Evolutionary conservation across 192 early-diverging fungal genomes (phyloP), one percentile per base, ranked within the genome.

Genomic region (Obelidium mucronatum): DNA sequence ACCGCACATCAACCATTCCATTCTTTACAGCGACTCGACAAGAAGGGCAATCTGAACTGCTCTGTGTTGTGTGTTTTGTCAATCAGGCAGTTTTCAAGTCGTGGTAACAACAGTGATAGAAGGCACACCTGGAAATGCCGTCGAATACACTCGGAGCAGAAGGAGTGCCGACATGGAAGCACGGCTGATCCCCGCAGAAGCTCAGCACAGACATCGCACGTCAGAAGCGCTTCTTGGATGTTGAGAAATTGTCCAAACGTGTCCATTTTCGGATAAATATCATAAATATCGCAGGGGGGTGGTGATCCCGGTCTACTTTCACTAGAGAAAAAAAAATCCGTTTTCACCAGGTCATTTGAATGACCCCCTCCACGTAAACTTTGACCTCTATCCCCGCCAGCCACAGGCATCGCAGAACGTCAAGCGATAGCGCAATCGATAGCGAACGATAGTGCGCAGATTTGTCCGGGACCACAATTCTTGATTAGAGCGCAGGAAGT

Each of bases 81-180:
- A 19, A 48, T 48, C 44, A 19, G 44, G 8, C 44, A 48, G 44
- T 48, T 19, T 6, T 48, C 19, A 15, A 19, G 19, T 6, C 44
- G 44, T 48, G 8, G 8, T 6, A 48, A 19, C 44, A 26, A 66
- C 15, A 66, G 11, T 8, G 39, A 24, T 17, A 15, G 35, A 37
- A 28, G 19, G n/a, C 6, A 39, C 52, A 39, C 61, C 59, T 51
- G 61, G 8, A 76, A 54, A 42, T 76, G 74, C 28, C 74, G 13
- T 4, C 74, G 37, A 17, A 76, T 40, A 36, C 74, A 76, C 44
- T 34, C 44, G 17, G 64, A 67, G 24, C 74, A 76, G 54, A 76
- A 76, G 17, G 19, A 1, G 63, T 76, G 74, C 0, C 54, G 24
- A 36, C 74, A 76, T 4, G 74, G 64, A 26, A 76, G 74, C 24